These are phyloP conservation scores for Naganishia kalamii DNA, from an alignment of 768 basidiomycete species.

Conservation along the genomic window DNA sequence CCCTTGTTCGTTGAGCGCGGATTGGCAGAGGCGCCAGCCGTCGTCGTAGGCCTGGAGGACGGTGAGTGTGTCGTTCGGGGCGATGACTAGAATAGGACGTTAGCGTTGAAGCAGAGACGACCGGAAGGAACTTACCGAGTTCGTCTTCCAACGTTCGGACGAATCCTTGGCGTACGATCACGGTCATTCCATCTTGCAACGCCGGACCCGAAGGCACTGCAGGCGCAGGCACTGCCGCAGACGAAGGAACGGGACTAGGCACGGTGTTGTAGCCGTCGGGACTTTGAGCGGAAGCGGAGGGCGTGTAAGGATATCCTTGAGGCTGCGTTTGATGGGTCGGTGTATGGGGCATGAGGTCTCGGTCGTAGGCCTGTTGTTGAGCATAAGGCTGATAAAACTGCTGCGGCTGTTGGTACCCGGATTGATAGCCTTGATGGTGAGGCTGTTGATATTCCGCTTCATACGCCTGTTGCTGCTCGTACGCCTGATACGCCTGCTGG, in stretches of 20 bases:
- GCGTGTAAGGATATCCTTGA: not conserved
- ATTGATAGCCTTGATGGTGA: not conserved
- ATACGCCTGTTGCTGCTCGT: not conserved
- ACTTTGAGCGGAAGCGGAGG: not conserved
- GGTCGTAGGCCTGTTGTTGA: not conserved
- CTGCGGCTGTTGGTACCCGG: not conserved
- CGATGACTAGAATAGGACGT: slow-evolving; percentile 29
- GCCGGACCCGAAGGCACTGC: not conserved
- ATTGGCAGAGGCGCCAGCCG: slow-evolving; percentile 44
- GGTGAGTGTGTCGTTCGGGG: slow-evolving; percentile 40
- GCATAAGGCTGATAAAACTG: not conserved
- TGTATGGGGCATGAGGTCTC: not conserved
- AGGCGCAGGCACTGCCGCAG: not conserved
- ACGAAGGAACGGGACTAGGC: not conserved
- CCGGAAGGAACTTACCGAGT: slow-evolving; percentile 33
- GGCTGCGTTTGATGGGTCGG: slow-evolving; percentile 1
- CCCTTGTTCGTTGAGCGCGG: slow-evolving; percentile 26
- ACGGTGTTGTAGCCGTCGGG: not conserved
- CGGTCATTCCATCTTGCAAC: slow-evolving; percentile 37
- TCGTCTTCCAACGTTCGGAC: slow-evolving; percentile 44
- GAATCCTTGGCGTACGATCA: slow-evolving; percentile 41
- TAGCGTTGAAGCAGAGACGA: not conserved
- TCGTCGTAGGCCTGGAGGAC: slow-evolving; percentile 45
- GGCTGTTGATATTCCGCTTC: not conserved
- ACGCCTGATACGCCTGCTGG: not conserved